These are phyloP conservation scores for Yarrowia porcina DNA, from an alignment of 805 yeast species.

Conservation along the genomic window DNA sequence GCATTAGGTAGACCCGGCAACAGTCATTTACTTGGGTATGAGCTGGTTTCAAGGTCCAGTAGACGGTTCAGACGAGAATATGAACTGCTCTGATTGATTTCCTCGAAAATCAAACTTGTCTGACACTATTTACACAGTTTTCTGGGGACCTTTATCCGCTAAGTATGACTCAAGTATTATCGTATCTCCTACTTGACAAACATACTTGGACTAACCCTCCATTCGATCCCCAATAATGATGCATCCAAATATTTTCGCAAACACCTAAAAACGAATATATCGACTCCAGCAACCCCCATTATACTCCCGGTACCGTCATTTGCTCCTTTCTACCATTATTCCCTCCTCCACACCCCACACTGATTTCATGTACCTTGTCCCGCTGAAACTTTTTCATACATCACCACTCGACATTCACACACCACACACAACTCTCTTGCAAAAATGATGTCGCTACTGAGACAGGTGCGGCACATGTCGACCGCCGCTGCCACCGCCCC, in stretches of 20 bases:
- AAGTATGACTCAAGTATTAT: too few relatives aligned
- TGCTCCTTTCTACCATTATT: not conserved
- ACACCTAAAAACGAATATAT: too few relatives aligned
- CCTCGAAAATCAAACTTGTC: too few relatives aligned
- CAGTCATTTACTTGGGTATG: too few relatives aligned
- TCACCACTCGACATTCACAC: conserved; percentile 11
- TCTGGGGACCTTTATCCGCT: too few relatives aligned
- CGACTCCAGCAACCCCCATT: too few relatives aligned
- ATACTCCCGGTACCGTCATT: not conserved
- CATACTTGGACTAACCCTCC: not conserved
- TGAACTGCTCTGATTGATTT: too few relatives aligned
- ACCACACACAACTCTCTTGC: not conserved
- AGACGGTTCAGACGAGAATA: too few relatives aligned
- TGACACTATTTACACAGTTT: too few relatives aligned
- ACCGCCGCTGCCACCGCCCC: not conserved
- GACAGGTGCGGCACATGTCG: conserved; percentile 21
- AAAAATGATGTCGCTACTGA: conserved; percentile 14
- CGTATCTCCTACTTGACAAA: too few relatives aligned
- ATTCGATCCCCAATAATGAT: not conserved
- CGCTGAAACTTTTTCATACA: conserved; percentile 9
- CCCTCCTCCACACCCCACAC: not conserved
- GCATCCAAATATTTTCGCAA: not conserved
- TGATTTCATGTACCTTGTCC: not conserved
- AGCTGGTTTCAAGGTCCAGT: too few relatives aligned
- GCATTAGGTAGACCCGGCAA: too few relatives aligned